Evolutionary conservation across 1,139 yeast genomes (phyloP).

Genomic region (Hemisphaericaspora xylofermentans): DNA sequence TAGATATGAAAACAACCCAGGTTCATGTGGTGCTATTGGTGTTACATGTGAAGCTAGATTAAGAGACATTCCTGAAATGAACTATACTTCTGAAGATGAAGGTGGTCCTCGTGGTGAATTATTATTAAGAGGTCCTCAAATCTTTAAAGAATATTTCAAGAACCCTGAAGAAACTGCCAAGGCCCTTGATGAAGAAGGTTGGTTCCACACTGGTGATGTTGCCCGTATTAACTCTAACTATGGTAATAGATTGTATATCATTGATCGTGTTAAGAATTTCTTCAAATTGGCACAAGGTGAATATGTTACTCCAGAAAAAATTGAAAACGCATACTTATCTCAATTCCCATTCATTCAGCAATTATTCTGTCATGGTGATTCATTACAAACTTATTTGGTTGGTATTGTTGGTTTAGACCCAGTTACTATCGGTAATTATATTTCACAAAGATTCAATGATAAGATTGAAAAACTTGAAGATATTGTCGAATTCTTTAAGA

Average conservation of each 20-base stretch:
- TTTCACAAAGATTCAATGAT: slow-evolving; percentile 18
- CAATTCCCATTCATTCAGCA: slow-evolving; percentile 34
- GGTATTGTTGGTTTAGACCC: slow-evolving; percentile 60
- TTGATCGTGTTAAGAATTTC: slow-evolving; percentile 45
- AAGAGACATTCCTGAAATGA: slow-evolving; percentile 41
- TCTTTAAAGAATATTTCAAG: slow-evolving; percentile 37
- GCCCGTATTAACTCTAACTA: slow-evolving; percentile 25
- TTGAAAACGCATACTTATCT: slow-evolving; percentile 39
- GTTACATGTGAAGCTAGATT: slow-evolving; percentile 36
- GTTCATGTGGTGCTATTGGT: slow-evolving; percentile 40
- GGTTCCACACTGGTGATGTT: slow-evolving; percentile 45
- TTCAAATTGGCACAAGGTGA: slow-evolving; percentile 48
- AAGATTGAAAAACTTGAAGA: slow-evolving; percentile 22
- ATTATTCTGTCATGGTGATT: slow-evolving; percentile 57
- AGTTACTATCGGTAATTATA: slow-evolving; percentile 16
- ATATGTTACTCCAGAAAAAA: slow-evolving; percentile 43
- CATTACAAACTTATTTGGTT: slow-evolving; percentile 57
- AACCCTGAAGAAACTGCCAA: slow-evolving; percentile 40
- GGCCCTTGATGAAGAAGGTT: slow-evolving; percentile 56
- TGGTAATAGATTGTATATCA: slow-evolving; percentile 29
- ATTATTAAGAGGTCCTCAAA: slow-evolving; percentile 40
- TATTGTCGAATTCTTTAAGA: slow-evolving; percentile 28
- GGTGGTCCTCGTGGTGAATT: slow-evolving; percentile 45
- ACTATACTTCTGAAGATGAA: slow-evolving; percentile 28
- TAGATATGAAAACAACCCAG: slow-evolving; percentile 36